Base-by-base conservation (phyloP, 306 rosid genomes). In the Lablab purpureus region DNA sequence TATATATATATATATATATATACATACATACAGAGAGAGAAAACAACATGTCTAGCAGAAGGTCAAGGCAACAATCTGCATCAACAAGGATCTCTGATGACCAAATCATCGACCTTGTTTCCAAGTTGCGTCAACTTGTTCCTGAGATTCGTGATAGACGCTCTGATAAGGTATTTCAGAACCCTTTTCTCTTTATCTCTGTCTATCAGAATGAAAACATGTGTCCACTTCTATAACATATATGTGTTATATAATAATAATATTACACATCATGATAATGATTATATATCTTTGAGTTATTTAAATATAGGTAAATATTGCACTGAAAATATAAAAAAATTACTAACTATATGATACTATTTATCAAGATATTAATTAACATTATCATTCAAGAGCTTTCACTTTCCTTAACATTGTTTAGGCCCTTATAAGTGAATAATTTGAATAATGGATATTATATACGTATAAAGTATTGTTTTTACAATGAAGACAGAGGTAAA, bases 121-220 rank as follows among this genome's bases (percentile, higher is more conserved):
- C 99, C 58, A 92, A 93, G 90, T 82, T 95, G 85, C 99, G 99
- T 56, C 98, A 91, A 81, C 98, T 93, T 70, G 98, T 95, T 74
- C 99, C 99, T 69, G 99, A 95, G 92, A 92, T 95, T 76, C 91
- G 91, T 18, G 78, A 87, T 63, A 88, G 98, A 77, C 98, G 97
- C 80, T 86, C 99, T 50, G 90, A 88, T 66, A 95, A 91, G 99
- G 99, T 95, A 22, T 49, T 45, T 17, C 4, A 14, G 4, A n/a
- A 63, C 21, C 40, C 17, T 17, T 15, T 40, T 62, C 41, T 28
- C 37, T 27, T 22, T 54, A 9, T 54, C 30, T 54, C 21, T 54
- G 7, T 23, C 27, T 3, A 47, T 15, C 7, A 15, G 19, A 47
- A 5, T 46, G 17, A 13, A 46, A 11, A 15, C 18, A 41, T 46